These are phyloP conservation scores for Salix exigua DNA, from an alignment of 345 rosid genomes.

Conservation along the genomic window DNA sequence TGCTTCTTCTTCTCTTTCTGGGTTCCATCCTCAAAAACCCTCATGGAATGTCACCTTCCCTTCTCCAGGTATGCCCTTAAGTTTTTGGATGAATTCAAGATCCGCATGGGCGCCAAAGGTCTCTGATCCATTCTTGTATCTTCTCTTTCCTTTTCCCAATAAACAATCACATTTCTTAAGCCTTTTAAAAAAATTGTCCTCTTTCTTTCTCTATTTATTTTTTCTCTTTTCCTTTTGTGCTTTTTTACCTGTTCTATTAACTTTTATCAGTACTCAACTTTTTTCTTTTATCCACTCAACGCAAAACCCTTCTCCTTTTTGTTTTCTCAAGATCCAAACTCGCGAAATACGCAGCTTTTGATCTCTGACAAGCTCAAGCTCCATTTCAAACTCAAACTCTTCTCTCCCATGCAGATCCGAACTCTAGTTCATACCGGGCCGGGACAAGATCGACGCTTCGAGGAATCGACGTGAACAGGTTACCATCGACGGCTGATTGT, in stretches of 20 bases:
- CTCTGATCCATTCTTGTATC: neutral
- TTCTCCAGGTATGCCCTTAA: slow-evolving; percentile 38
- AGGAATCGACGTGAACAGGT: slow-evolving; percentile 86
- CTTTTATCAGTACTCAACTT: neutral
- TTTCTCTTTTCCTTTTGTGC: neutral
- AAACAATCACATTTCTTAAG: slow-evolving; percentile 20
- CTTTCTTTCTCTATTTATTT: neutral
- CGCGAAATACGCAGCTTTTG: neutral
- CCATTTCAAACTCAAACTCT: neutral
- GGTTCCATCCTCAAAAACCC: slow-evolving; percentile 38
- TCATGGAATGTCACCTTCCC: slow-evolving; percentile 53
- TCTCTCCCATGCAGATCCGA: slow-evolving; percentile 64
- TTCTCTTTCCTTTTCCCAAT: slow-evolving; percentile 10
- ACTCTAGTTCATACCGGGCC: slow-evolving; percentile 41
- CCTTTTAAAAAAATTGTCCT: neutral
- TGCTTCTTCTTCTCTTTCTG: slow-evolving; percentile 35
- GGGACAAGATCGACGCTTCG: slow-evolving; percentile 55
- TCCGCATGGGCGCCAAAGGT: neutral
- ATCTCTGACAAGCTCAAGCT: neutral
- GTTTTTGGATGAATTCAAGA: neutral
- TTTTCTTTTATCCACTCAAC: slow-evolving; percentile 8
- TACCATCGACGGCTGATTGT: slow-evolving; percentile 62
- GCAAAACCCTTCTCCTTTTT: neutral
- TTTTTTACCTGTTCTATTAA: neutral
- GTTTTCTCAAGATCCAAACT: neutral